Evolutionary conservation across 2,329 filamentous ascomycete species (phyloP).

Genomic region (Colletotrichum filicis): DNA sequence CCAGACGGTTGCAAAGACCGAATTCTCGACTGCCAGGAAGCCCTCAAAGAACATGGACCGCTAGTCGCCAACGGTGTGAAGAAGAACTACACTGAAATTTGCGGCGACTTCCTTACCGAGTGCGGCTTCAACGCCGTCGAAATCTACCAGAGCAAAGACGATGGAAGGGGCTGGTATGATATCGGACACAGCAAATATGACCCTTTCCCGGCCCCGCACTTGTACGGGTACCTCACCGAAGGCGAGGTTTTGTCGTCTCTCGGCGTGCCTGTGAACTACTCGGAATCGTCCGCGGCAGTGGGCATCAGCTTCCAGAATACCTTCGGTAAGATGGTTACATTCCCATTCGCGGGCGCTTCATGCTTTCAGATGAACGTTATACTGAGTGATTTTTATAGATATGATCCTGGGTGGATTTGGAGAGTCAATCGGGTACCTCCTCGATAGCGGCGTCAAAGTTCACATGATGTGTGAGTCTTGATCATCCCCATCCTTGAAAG

Average conservation of each 20-base stretch:
- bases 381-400: slow-evolving; percentile 37
- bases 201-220: slow-evolving; percentile 35
- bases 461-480: slow-evolving; percentile 63
- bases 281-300: slow-evolving; percentile 38
- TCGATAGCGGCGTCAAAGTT: slow-evolving; percentile 67
- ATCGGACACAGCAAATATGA: slow-evolving; percentile 35
- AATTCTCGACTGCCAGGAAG: slow-evolving; percentile 62
- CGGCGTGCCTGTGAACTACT: slow-evolving; percentile 69
- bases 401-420: slow-evolving; percentile 48
- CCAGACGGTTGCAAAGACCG: slow-evolving; percentile 63
- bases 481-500: neutral
- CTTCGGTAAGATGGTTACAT: slow-evolving; percentile 4
- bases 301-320: slow-evolving; percentile 10
- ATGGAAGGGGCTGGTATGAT: slow-evolving; percentile 35
- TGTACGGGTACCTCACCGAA: slow-evolving; percentile 37
- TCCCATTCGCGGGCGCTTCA: neutral
- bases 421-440: slow-evolving; percentile 52
- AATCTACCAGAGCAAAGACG: slow-evolving; percentile 27
- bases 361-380: neutral
- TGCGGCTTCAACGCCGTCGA: slow-evolving; percentile 39
- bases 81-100: slow-evolving; percentile 14
- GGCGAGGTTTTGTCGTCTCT: slow-evolving; percentile 64
- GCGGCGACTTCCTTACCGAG: slow-evolving; percentile 33
- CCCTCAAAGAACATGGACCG: slow-evolving; percentile 41
- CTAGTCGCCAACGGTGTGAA: slow-evolving; percentile 38